Evolutionary conservation across 768 basidiomycete genomes (phyloP), one percentile per base, ranked within the genome.

Genomic region (Suillus lakei): DNA sequence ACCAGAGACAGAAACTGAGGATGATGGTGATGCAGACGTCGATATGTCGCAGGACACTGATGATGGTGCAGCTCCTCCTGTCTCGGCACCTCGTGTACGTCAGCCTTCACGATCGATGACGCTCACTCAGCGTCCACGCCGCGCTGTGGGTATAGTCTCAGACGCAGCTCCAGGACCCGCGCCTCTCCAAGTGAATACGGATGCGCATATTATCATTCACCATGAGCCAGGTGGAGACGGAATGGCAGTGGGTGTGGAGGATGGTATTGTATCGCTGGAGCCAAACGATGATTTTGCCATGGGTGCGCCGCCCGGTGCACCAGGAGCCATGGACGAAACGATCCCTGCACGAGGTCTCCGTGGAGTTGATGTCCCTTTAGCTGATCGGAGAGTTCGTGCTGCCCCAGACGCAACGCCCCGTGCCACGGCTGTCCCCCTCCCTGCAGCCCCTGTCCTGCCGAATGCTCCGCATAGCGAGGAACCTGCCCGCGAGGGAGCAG

Each of bases 241-340:
- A 5, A 86, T 85, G 10, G 73, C 77, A 9, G 75, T 76, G 34
- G 85, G 86, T 0, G 89, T 91, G 16, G 91, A 91, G 62, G 91
- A 91, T 66, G 92, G 90, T 1, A 88, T 93, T 46, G 91, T 92
- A 8, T 86, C 86, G 4, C 77, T 93, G 48, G 91, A 92, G 46
- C 84, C 86, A n/a, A 93, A 93, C 67, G 93, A 95, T 69, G 92
- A 92, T 74, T 92, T 95, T 68, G 91, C 90, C 6, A 92, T 94
- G 89, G 93, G 93, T 55, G 93, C 93, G 0, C 93, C 93, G 2
- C 94, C 94, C 10, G 93, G 93, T 44, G 93, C 94, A n/a, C 93
- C 93, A 0, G 93, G 93, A 59, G 93, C 93, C 0, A 87, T 91
- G 73, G 74, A 78, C n/a, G 74, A 74, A 43, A 72, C 72, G 2